Evolutionary conservation across 2,329 filamentous ascomycete genomes (phyloP).

Genomic region (Chaetomiaceae sp.): DNA sequence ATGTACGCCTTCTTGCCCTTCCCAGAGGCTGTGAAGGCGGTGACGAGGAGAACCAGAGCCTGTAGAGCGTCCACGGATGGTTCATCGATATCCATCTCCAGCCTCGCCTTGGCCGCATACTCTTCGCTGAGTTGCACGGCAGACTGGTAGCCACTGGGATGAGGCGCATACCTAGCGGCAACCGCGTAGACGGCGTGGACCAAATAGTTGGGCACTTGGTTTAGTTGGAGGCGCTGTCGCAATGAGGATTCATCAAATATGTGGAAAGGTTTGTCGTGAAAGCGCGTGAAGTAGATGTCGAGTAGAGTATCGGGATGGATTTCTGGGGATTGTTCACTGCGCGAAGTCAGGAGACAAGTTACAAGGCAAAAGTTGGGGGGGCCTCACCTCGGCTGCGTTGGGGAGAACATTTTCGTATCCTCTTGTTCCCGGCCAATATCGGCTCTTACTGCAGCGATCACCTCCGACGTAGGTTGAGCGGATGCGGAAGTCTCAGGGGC

Average conservation of each 20-base stretch:
- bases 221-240: constrained; percentile 65
- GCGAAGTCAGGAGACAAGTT: not conserved
- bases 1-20: constrained; percentile 84
- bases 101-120: constrained; percentile 64
- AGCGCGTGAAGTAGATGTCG: constrained; percentile 73
- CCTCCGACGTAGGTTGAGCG: constrained; percentile 15
- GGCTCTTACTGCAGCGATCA: constrained; percentile 34
- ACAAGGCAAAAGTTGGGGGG: not conserved
- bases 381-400: constrained; percentile 36
- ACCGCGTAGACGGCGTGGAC: constrained; percentile 57
- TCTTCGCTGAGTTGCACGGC: constrained; percentile 67
- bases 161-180: constrained; percentile 63
- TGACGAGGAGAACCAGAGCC: constrained; percentile 67
- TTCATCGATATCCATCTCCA: constrained; percentile 72
- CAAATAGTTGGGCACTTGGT: constrained; percentile 57
- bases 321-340: constrained; percentile 43
- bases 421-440: constrained; percentile 33
- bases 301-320: constrained; percentile 60
- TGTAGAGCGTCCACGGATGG: constrained; percentile 76
- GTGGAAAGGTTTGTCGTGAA: constrained; percentile 78
- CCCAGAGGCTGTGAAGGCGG: constrained; percentile 71
- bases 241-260: constrained; percentile 74
- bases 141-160: constrained; percentile 62
- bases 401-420: constrained; percentile 43
- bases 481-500: constrained; percentile 21